Evolutionary conservation across 192 early-diverging fungal species (phyloP), one percentile per base, ranked within the genome.

Genomic region (Backusella tarrabulga): DNA sequence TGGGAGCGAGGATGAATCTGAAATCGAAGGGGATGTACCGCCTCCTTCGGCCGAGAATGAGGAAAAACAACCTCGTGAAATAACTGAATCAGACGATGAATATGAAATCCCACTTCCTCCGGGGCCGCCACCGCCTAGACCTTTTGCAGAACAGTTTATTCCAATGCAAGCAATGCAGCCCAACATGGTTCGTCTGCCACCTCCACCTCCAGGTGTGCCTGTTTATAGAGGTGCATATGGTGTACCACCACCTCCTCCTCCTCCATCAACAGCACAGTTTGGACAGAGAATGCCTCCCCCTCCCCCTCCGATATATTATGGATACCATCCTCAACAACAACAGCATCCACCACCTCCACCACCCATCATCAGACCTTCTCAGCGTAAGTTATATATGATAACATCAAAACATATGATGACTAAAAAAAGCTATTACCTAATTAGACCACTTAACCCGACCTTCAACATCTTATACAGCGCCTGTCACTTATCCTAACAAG

Each of bases 91-190:
- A 3, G 76, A 74, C 50, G 74, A 75, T 56, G 80, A 82, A 19
- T 68, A 73, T 74, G 80, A 81, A 36, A 78, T 82, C 19, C 83
- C 79, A 56, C 60, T 79, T 29, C 83, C 77, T 32, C 84, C 79
- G 41, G 83, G 85, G 0, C 81, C 83, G 11, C 86, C 84, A 42
- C 86, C 82, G 36, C 77, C 77, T n/a, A 76, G 75, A 70, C 87
- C 80, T 36, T 84, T 81, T 71, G 29, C 68, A 15, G 75, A 67
- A 46, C 80, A 82, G 56, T 36, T 81, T 29, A n/a, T 34, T 44
- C 72, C 75, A 8, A 70, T 73, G 35, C 50, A 36, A 56, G 26
- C 12, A 2, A 44, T 34, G 23, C 74, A 76, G 19, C 3, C 12
- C 26, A 76, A 9, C 11, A 68, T 68, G 75, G 36, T 50, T 21